Evolutionary conservation across 75 land plant genomes (phyloP).

Genomic region (Sequoia sempervirens): DNA sequence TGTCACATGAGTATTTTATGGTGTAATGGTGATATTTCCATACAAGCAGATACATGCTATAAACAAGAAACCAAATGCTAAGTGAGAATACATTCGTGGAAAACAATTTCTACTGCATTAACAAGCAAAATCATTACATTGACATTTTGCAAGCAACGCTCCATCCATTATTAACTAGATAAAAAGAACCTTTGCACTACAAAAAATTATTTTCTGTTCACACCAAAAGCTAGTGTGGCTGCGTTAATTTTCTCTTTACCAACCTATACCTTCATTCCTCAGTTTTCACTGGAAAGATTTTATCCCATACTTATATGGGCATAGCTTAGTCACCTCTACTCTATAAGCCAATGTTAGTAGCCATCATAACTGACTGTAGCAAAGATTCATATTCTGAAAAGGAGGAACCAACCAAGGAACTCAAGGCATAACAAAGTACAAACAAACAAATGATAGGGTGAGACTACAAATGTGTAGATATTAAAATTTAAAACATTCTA

Average conservation of each 20-base stretch:
- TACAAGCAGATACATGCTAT: background rate
- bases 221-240: background rate
- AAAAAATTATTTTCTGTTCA: background rate
- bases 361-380: too few species aligned
- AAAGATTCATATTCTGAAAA: too few species aligned
- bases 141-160: background rate
- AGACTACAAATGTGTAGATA: too few species aligned
- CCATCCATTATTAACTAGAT: background rate
- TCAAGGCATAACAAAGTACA: too few species aligned
- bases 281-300: background rate
- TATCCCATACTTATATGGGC: background rate
- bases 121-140: background rate
- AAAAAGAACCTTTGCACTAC: background rate
- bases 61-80: background rate
- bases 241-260: background rate
- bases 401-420: too few species aligned
- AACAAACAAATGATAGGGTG: too few species aligned
- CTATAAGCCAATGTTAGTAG: too few species aligned
- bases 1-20: background rate
- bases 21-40: background rate
- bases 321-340: too few species aligned
- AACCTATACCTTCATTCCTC: background rate
- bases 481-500: too few species aligned
- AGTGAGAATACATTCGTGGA: background rate
- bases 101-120: background rate